phyloP scores from a whole-genome alignment of 257 asterid genomes.

The Paraleonurus japonicus region DNA sequence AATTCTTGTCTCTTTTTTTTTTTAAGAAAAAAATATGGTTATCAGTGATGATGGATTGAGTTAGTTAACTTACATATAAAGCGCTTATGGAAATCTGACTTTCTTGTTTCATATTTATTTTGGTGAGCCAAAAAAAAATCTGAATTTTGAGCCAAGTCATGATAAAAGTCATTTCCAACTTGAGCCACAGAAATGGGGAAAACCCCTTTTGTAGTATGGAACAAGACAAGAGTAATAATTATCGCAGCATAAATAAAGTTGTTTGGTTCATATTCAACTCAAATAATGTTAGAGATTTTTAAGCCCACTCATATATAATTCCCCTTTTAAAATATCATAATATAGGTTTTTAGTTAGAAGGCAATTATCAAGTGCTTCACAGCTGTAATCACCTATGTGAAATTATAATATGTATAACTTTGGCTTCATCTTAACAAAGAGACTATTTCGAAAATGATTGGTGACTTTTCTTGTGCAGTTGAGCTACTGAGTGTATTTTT shows the following conservation, averaged over 20 bases:
- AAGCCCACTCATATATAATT: background rate
- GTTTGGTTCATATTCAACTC: background rate
- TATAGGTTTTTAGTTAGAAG: background rate
- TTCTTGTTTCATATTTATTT: background rate
- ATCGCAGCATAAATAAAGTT: background rate
- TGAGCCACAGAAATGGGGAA: background rate
- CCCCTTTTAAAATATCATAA: background rate
- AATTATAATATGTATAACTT: background rate
- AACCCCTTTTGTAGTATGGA: constrained; percentile 11
- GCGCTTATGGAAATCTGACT: background rate
- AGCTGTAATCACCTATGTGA: constrained; percentile 15
- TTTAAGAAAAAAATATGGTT: background rate
- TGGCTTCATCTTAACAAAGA: constrained; percentile 11
- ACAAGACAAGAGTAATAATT: background rate
- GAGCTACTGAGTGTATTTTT: background rate
- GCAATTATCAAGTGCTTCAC: constrained; percentile 19
- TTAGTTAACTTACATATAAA: background rate
- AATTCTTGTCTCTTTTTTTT: background rate
- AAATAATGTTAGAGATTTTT: constrained; percentile 2
- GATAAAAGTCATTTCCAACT: background rate
- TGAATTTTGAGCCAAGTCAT: background rate
- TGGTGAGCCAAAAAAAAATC: background rate
- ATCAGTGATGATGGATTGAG: background rate
- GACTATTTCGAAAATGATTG: constrained; percentile 7
- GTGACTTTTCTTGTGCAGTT: constrained; percentile 13